Evolutionary conservation across 108 stramenopile genomes (phyloP).

Genomic region (Nitzschia sp.): DNA sequence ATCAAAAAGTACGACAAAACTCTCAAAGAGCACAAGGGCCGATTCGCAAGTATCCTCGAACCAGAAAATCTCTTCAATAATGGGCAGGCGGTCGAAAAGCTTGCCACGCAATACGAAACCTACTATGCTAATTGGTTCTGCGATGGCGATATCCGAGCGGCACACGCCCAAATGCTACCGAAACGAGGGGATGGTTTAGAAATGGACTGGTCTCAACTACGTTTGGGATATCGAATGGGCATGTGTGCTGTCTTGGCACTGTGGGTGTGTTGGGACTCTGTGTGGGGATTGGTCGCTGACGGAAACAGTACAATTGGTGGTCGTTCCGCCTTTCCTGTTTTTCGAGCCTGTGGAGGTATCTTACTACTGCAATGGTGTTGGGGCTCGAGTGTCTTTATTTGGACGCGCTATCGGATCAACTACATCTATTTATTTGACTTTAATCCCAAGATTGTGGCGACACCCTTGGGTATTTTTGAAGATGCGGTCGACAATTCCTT

Average conservation of each 20-base stretch:
- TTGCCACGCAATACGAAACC: conserved; percentile 51
- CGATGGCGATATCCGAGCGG: conserved; percentile 79
- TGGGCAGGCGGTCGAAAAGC: conserved; percentile 59
- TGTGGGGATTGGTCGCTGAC: conserved; percentile 72
- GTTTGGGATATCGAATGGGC: conserved; percentile 88
- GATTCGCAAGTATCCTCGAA: conserved; percentile 44
- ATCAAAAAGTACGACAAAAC: conserved; percentile 92
- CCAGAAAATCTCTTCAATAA: conserved; percentile 59
- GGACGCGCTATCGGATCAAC: conserved; percentile 85
- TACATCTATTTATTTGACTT: conserved; percentile 92
- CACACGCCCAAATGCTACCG: conserved; percentile 85
- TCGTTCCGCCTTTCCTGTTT: conserved; percentile 87
- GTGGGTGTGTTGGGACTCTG: conserved; percentile 95
- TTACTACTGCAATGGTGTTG: conserved; percentile 92
- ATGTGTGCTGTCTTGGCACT: conserved; percentile 87
- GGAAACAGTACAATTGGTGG: conserved; percentile 79
- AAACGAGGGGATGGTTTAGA: conserved; percentile 88
- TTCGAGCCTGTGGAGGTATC: conserved; percentile 88
- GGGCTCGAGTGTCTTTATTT: conserved; percentile 85
- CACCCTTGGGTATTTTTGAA: conserved; percentile 76
- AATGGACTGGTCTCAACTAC: conserved; percentile 92
- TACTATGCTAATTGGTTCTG: conserved; percentile 88
- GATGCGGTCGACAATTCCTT: conserved; percentile 85
- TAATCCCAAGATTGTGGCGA: conserved; percentile 74
- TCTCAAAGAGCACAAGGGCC: conserved; percentile 58